Base-by-base conservation (phyloP, 2,329 filamentous ascomycete species). In the Didymella arachidicola region DNA sequence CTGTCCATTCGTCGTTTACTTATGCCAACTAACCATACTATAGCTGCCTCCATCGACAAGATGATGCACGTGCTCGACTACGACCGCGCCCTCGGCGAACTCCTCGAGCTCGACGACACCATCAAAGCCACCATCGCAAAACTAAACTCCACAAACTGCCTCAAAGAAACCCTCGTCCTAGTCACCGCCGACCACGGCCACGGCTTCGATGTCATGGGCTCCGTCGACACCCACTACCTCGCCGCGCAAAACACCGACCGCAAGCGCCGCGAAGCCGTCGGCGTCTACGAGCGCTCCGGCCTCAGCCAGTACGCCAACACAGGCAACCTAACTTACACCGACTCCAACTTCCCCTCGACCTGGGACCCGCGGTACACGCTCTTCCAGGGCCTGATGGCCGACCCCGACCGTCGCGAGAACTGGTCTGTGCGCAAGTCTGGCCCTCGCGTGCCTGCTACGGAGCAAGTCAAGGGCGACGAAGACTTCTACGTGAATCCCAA, bases 111-210 rank as follows among this genome's bases (percentile, higher is more conserved):
- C 32, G 91, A 96, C 72, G 91, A 96, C 78, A 93, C 92, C 4
- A 81, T 96, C 66, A 87, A 87, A 51, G 90, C 90, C 18, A 92
- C 91, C 3, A 83, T 94, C 53, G 82, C 82, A 45, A 88, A 91
- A 72, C 87, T 96, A 42, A 82, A 86, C 68, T 79, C 83, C 30
- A 81, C 92, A 7, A 84, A 84, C 57, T 83, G 87, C 55, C 83
- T 93, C 30, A 86, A 94, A 10, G 86, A 93, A 61, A 96, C 92
- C 1, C 85, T 94, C 3, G 83, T 96, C 64, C 74, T 96, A 48
- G 90, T 95, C 47, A 92, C 91, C 3, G 89, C 91, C n/a, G 91
- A 96, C 72, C 92, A 95, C 81, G 92, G 92, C 41, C 92, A 96
- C 79, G 92, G 92, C 54, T 96, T 96, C 74, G 92, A 93, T 67